A percentile compares a stretch with the other conserved stretches of the same genome.
These are phyloP conservation scores for Taphrina wiesneri DNA, from an alignment of 1,139 yeast genomes.

Conservation along the genomic window DNA sequence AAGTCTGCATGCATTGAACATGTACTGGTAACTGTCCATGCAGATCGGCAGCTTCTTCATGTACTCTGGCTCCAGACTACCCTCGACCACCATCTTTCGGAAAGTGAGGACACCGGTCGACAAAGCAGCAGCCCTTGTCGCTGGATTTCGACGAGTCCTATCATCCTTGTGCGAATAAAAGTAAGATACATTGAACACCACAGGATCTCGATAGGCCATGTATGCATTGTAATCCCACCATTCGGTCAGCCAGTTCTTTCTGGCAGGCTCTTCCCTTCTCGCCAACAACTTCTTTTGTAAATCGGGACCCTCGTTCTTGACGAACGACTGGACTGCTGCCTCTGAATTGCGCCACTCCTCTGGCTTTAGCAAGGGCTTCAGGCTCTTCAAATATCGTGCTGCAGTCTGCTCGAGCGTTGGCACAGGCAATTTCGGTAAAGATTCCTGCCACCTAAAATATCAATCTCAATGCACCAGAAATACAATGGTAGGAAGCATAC, in stretches of 20 bases:
- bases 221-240: conserved; percentile 97
- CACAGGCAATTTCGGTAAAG: conserved; percentile 83
- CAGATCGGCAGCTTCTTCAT: conserved; percentile 81
- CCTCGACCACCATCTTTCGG: conserved; percentile 47
- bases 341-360: conserved; percentile 61
- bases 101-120: conserved; percentile 49
- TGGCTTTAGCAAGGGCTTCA: conserved; percentile 65
- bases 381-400: conserved; percentile 65
- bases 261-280: conserved; percentile 57
- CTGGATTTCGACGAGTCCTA: conserved; percentile 60
- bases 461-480: conserved; percentile 50
- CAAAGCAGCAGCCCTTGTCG: conserved; percentile 71
- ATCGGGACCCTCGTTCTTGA: conserved; percentile 62
- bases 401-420: conserved; percentile 77
- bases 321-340: conserved; percentile 64
- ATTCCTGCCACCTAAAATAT: conserved; percentile 59
- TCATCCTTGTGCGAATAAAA: conserved; percentile 80
- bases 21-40: conserved; percentile 87
- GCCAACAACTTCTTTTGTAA: conserved; percentile 67
- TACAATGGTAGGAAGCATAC: background rate
- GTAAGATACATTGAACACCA: conserved; percentile 89
- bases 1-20: conserved; percentile 87
- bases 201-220: conserved; percentile 86
- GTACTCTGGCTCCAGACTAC: conserved; percentile 65
- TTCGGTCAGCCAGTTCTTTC: conserved; percentile 84